Conservation (phyloP, 306 rosid species). For the Begonia masoniana region DNA sequence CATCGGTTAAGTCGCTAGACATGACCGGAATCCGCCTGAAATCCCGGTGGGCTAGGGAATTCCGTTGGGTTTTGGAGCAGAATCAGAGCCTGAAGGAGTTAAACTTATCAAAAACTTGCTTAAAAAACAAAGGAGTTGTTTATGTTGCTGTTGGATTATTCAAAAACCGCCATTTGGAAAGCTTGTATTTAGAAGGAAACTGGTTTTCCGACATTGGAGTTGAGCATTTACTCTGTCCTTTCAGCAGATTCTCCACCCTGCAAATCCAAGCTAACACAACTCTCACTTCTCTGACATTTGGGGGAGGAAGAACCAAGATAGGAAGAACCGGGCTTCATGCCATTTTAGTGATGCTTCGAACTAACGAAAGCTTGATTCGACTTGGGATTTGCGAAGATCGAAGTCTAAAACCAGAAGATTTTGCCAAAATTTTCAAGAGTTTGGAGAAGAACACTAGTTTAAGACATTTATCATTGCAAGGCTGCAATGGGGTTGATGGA, state of each 20-base stretch:
- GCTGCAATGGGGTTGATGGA: conserved; percentile 76
- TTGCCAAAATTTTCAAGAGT: conserved; percentile 56
- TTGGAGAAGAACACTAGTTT: conserved; percentile 80
- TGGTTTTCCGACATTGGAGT: conserved; percentile 55
- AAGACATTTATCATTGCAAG: conserved; percentile 56
- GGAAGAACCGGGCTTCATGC: conserved; percentile 80
- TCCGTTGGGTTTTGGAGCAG: conserved; percentile 77
- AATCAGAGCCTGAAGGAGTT: conserved; percentile 59
- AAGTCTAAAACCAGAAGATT: conserved; percentile 60
- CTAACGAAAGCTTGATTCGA: conserved; percentile 52
- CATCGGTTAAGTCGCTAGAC: conserved; percentile 64
- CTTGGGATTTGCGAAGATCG: conserved; percentile 66
- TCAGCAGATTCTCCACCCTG: conserved; percentile 74
- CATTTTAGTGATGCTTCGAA: conserved; percentile 41
- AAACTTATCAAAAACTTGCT: conserved; percentile 53
- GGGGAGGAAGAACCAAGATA: conserved; percentile 71
- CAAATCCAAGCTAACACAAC: conserved; percentile 77
- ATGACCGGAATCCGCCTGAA: conserved; percentile 71
- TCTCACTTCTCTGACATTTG: conserved; percentile 51
- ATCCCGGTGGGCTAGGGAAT: conserved; percentile 78
- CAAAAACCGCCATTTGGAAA: conserved; percentile 54
- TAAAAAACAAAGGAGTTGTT: conserved; percentile 67
- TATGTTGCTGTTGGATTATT: conserved; percentile 84
- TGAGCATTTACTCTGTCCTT: conserved; percentile 78
- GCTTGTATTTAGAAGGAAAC: conserved; percentile 59